Evolutionary conservation across 352 stramenopile genomes (phyloP), one percentile per base, ranked within the genome.

Genomic region (Globisporangium spinosum): DNA sequence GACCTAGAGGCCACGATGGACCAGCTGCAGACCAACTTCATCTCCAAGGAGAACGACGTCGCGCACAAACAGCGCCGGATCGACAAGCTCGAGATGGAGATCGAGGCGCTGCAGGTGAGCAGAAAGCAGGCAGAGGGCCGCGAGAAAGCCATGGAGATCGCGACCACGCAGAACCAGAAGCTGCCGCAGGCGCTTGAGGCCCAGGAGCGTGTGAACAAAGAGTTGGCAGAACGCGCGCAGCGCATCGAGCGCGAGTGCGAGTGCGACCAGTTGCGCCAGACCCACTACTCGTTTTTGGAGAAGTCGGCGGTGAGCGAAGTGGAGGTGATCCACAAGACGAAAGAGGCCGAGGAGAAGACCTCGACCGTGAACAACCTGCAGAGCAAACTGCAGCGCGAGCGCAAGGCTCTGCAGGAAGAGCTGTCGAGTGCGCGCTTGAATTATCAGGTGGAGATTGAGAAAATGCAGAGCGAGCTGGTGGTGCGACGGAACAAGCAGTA

Each of bases 401-500:
- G 83, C 0, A 76, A 79, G 34, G 27, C 68, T 2, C 58, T 88
- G 22, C 81, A 87, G 25, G 66, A 82, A 2, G 82, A 92, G 22
- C 43, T 92, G 27, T 64, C 75, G 1, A 67, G 60, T 8, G 74
- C 73, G 53, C 79, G 78, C 6, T 54, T 85, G n/a, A 71, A 77
- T 17, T 74, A 80, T n/a, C 78, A 90, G 38, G 66, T 90, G 32
- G 75, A 89, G 66, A 75, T 89, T 3, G 83, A 92, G 22, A 80
- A 84, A 45, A 72, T 89, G 38, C 80, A 92, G 62, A 85, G 71
- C 12, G 86, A 94, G 74, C 67, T 94, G 0, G 78, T 92, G 0
- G 80, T 89, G 76, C 75, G 86, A 1, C 77, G 86, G 15, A 91
- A 85, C 59, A 90, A 89, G 51, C 83, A 94, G 55, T 94, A 91